Conservation (phyloP, 805 yeast species). For the Yarrowia hollandica region DNA sequence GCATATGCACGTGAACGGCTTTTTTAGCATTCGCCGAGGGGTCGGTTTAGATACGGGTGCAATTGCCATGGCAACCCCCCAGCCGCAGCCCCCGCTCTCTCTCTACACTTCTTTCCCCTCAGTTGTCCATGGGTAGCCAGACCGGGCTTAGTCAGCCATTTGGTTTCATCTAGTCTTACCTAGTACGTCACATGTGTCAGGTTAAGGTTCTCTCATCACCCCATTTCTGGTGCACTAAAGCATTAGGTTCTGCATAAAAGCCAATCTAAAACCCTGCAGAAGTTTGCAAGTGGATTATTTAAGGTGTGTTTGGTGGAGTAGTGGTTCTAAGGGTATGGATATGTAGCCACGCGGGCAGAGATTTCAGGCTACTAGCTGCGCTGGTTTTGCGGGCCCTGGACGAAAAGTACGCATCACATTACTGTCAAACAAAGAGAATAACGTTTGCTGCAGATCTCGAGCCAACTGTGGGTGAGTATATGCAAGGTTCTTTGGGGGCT, state of each 20-base stretch:
- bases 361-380: too few species aligned
- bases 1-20: too few species aligned
- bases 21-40: too few species aligned
- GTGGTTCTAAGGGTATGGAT: too few species aligned
- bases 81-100: background rate
- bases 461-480: background rate
- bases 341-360: too few species aligned
- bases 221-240: conserved; percentile 1
- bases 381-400: too few species aligned
- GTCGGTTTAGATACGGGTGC: too few species aligned
- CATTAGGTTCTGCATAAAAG: background rate
- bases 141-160: background rate
- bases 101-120: too few species aligned
- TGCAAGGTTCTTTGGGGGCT: background rate
- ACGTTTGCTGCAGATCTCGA: conserved; percentile 5
- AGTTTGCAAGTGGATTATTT: background rate
- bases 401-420: too few species aligned
- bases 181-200: conserved; percentile 22
- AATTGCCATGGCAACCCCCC: conserved; percentile 3
- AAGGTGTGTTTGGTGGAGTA: background rate
- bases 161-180: conserved; percentile 11
- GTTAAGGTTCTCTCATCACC: conserved; percentile 12
- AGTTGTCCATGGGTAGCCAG: background rate
- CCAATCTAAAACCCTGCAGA: conserved; percentile 19
- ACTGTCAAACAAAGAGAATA: background rate